Percentiles rank a stretch among this genome's conserved stretches.
Conservation (phyloP, 179 eudicot species). For the Beta corolliflora region DNA sequence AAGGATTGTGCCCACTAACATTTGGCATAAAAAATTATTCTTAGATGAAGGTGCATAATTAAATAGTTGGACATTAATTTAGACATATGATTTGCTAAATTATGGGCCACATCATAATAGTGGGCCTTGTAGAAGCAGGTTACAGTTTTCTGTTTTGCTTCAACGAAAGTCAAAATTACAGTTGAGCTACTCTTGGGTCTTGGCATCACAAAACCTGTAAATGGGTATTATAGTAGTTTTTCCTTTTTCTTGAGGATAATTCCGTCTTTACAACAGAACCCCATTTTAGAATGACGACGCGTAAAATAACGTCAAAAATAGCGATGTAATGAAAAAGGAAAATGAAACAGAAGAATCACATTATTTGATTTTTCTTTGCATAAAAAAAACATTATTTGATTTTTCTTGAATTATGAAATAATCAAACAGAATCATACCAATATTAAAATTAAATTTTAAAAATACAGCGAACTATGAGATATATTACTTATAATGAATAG, state of each 20-base stretch:
- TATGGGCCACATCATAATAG: background rate
- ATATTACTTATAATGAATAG: too few species aligned
- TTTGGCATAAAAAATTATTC: background rate
- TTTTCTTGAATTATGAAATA: too few species aligned
- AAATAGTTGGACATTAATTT: background rate
- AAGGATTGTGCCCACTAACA: background rate
- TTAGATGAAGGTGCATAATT: background rate
- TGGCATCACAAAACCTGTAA: too few species aligned
- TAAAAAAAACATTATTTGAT: too few species aligned
- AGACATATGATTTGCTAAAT: background rate
- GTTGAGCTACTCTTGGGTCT: background rate
- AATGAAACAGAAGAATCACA: too few species aligned
- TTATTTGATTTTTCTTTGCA: too few species aligned
- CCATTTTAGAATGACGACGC: too few species aligned
- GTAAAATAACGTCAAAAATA: too few species aligned
- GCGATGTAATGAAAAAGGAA: too few species aligned
- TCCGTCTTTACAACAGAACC: background rate
- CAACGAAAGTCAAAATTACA: conserved; percentile 9
- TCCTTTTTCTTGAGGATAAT: background rate
- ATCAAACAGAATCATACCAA: too few species aligned
- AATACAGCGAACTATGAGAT: too few species aligned
- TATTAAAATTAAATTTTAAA: too few species aligned
- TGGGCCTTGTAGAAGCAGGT: background rate
- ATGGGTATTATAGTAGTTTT: background rate
- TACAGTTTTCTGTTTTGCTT: background rate